These are phyloP conservation scores for Dimargaris cristalligena DNA, from an alignment of 192 early-diverging fungal species.

Conservation along the genomic window DNA sequence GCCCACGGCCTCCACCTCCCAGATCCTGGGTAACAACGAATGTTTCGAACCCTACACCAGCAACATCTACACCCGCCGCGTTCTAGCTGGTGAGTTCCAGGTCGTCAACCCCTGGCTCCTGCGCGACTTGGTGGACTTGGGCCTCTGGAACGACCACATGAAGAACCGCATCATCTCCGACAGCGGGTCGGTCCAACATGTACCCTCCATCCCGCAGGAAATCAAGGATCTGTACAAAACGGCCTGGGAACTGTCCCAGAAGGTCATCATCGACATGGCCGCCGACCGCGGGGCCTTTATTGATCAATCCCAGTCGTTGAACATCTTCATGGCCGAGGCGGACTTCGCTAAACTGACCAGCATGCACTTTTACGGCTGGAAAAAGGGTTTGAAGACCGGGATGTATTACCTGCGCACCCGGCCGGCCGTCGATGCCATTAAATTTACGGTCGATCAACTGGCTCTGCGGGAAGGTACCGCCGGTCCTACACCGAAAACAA, in stretches of 20 bases:
- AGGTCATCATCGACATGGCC: slow-evolving; percentile 87
- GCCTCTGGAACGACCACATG: slow-evolving; percentile 84
- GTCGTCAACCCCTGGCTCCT: slow-evolving; percentile 93
- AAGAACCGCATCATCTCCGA: slow-evolving; percentile 89
- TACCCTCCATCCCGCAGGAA: slow-evolving; percentile 62
- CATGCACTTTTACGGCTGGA: slow-evolving; percentile 99
- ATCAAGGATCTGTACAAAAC: slow-evolving; percentile 94
- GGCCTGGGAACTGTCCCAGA: slow-evolving; percentile 87
- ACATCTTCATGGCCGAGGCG: slow-evolving; percentile 87
- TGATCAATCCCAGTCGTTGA: slow-evolving; percentile 90
- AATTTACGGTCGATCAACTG: slow-evolving; percentile 87
- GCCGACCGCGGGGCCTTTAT: slow-evolving; percentile 95
- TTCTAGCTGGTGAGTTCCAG: slow-evolving; percentile 95
- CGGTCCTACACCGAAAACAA: too few species aligned
- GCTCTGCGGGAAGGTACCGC: slow-evolving; percentile 43
- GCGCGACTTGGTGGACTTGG: slow-evolving; percentile 84
- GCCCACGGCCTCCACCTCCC: slow-evolving; percentile 93
- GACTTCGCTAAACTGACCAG: slow-evolving; percentile 86
- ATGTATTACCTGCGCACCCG: slow-evolving; percentile 97
- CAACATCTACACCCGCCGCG: slow-evolving; percentile 94
- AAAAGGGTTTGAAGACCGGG: slow-evolving; percentile 94
- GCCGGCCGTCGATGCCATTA: slow-evolving; percentile 93
- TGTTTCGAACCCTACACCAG: slow-evolving; percentile 85
- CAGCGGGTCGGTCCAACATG: slow-evolving; percentile 70
- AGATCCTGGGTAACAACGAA: slow-evolving; percentile 97